Evolutionary conservation across 2,329 filamentous ascomycete species (phyloP).

Genomic region (Byssochlamys sp.): DNA sequence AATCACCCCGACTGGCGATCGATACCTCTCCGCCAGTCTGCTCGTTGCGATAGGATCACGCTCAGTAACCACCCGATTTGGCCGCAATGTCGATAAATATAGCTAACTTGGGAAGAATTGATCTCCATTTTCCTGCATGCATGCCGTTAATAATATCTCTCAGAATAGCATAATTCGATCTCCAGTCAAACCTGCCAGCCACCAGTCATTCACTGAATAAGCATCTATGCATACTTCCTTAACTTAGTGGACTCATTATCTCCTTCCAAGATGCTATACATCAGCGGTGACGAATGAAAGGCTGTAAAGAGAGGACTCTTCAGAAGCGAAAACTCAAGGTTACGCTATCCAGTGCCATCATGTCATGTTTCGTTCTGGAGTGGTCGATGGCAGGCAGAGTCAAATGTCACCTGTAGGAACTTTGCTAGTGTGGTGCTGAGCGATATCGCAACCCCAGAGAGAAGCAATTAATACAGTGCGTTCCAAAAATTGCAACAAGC

Average conservation of each 20-base stretch:
- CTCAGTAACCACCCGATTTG: background rate
- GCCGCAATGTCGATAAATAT: background rate
- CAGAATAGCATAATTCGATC: background rate
- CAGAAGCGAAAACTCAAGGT: background rate
- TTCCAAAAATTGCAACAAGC: background rate
- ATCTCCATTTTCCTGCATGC: background rate
- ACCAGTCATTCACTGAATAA: background rate
- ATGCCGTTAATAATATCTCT: background rate
- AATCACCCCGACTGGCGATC: background rate
- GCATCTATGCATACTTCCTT: background rate
- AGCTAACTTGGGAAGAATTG: background rate
- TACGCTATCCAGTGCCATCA: background rate
- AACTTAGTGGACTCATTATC: too few relatives aligned
- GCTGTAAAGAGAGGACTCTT: background rate
- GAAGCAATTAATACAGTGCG: too few relatives aligned
- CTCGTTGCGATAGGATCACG: background rate
- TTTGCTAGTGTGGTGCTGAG: background rate
- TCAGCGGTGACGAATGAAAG: background rate
- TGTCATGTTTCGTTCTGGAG: background rate
- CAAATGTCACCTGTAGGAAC: background rate
- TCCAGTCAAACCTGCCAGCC: background rate
- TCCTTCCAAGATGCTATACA: too few relatives aligned
- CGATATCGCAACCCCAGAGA: background rate
- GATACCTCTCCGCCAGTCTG: background rate
- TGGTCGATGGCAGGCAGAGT: background rate